Evolutionary conservation across 2,329 filamentous ascomycete genomes (phyloP).

Genomic region (Arthrobotrys iridis): DNA sequence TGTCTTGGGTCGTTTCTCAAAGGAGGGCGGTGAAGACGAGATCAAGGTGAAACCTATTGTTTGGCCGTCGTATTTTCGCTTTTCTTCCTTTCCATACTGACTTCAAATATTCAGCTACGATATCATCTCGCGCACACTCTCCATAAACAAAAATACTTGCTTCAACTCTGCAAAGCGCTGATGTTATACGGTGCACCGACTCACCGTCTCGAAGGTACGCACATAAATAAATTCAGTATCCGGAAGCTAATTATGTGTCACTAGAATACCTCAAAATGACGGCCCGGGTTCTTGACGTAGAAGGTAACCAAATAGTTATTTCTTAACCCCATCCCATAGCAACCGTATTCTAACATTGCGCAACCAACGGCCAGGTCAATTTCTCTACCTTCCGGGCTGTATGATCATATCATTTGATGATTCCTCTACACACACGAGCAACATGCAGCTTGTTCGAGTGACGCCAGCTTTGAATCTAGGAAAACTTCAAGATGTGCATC

Average conservation of each 20-base stretch:
- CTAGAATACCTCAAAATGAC: conserved; percentile 86
- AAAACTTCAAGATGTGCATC: conserved; percentile 76
- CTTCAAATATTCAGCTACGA: conserved; percentile 63
- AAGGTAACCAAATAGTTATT: conserved; percentile 64
- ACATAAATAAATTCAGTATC: background rate
- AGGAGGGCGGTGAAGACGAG: conserved; percentile 61
- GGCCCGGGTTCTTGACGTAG: conserved; percentile 85
- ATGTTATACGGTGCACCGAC: conserved; percentile 93
- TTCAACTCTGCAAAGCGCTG: conserved; percentile 83
- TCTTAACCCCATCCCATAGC: background rate
- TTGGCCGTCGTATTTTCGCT: background rate
- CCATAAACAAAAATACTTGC: conserved; percentile 81
- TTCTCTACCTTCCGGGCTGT: conserved; percentile 87
- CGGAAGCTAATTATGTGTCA: background rate
- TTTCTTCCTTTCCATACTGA: background rate
- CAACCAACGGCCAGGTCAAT: conserved; percentile 70
- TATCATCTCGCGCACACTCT: conserved; percentile 75
- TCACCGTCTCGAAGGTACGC: conserved; percentile 77
- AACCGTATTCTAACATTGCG: background rate
- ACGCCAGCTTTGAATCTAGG: conserved; percentile 77
- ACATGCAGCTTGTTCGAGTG: conserved; percentile 77
- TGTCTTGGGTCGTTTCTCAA: conserved; percentile 20
- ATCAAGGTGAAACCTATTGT: conserved; percentile 59
- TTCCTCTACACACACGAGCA: conserved; percentile 76
- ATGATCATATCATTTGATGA: conserved; percentile 96